Conservation (phyloP, 2,329 filamentous ascomycete genomes). For the Neofusicoccum ribis region DNA sequence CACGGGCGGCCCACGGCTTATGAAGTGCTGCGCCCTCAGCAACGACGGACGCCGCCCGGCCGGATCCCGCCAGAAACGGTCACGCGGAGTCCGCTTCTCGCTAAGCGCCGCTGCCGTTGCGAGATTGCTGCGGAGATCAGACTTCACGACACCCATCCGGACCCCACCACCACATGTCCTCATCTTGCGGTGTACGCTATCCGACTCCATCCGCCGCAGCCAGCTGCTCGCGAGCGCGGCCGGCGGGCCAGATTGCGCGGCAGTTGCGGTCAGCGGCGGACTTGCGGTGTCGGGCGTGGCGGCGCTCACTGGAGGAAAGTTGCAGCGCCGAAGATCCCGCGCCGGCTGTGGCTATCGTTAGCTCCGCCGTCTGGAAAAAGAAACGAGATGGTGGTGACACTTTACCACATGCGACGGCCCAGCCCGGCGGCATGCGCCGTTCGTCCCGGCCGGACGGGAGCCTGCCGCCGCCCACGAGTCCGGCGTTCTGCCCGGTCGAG, state of each 20-base stretch:
- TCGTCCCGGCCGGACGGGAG: background rate
- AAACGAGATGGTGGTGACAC: constrained; percentile 4
- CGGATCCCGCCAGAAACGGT: background rate
- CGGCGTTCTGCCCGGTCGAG: background rate
- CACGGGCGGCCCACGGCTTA: background rate
- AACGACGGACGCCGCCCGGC: background rate
- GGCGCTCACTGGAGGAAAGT: background rate
- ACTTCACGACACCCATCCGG: background rate
- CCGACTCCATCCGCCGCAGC: background rate
- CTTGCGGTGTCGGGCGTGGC: background rate
- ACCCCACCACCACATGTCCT: constrained; percentile 6
- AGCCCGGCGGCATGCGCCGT: constrained; percentile 2
- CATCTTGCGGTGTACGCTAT: constrained; percentile 3
- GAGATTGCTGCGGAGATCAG: constrained; percentile 9
- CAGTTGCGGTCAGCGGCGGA: constrained; percentile 9
- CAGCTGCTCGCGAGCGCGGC: background rate
- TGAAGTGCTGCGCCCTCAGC: background rate
- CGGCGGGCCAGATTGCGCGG: background rate
- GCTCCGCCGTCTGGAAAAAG: background rate
- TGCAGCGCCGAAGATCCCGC: background rate
- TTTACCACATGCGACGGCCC: constrained; percentile 2
- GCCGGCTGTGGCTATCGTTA: constrained; percentile 11
- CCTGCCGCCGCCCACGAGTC: background rate
- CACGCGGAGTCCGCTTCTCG: background rate
- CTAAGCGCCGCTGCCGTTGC: constrained; percentile 2